Percentiles rank a stretch among this genome's conserved stretches.
phyloP scores from a whole-genome alignment of 441 rosid species.

The Croton setiger region DNA sequence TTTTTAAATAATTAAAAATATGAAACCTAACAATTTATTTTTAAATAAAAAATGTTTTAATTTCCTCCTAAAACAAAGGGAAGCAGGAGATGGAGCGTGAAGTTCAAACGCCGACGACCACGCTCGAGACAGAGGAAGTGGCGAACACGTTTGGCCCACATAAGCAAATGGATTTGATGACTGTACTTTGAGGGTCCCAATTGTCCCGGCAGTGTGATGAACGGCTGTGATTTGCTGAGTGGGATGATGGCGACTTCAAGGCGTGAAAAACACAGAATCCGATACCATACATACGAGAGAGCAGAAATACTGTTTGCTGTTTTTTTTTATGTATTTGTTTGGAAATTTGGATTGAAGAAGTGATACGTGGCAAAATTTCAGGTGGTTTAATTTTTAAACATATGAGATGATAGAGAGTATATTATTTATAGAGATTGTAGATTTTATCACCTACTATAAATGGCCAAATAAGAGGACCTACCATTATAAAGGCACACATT shows the following conservation, averaged over 20 bases:
- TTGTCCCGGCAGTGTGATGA: neutral
- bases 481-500: conserved; percentile 4
- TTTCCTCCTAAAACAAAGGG: conserved; percentile 20
- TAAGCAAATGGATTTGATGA: conserved; percentile 28
- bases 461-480: conserved; percentile 13
- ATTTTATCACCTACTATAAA: conserved; percentile 4
- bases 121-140: conserved; percentile 28
- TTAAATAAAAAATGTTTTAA: too few relatives aligned
- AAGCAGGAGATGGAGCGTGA: conserved; percentile 17
- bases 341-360: neutral
- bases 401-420: too few relatives aligned
- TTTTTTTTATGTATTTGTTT: neutral
- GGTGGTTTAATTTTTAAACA: too few relatives aligned
- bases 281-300: conserved; percentile 5
- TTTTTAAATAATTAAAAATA: conserved; percentile 18
- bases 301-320: neutral
- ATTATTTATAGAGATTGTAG: neutral
- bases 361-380: conserved; percentile 10
- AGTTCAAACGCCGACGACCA: conserved; percentile 20
- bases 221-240: conserved; percentile 24
- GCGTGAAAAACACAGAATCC: conserved; percentile 17
- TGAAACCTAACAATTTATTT: conserved; percentile 21
- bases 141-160: conserved; percentile 31
- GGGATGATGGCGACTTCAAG: conserved; percentile 7
- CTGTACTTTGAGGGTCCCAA: conserved; percentile 18